These are phyloP conservation scores for Plasmopara viticola DNA, from an alignment of 352 stramenopile species.

Conservation along the genomic window DNA sequence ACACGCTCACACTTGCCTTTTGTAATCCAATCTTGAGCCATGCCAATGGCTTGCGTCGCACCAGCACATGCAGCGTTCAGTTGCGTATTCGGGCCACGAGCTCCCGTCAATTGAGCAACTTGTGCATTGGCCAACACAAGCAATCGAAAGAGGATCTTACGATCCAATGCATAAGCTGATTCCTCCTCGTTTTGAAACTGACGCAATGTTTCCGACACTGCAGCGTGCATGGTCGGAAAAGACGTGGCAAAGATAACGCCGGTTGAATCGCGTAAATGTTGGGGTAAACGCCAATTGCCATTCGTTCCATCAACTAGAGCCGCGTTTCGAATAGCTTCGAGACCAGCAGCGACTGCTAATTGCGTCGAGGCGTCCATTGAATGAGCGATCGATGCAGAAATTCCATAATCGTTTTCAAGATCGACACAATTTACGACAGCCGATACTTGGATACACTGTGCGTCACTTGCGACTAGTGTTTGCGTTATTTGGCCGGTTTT, in stretches of 20 bases:
- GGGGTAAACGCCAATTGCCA: conserved; percentile 83
- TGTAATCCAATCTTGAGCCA: conserved; percentile 93
- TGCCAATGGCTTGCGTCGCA: conserved; percentile 87
- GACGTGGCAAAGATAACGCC: conserved; percentile 94
- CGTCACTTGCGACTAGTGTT: conserved; percentile 31
- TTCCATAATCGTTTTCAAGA: conserved; percentile 71
- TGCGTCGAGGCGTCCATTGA: conserved; percentile 95
- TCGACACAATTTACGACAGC: conserved; percentile 78
- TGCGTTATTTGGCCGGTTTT: conserved; percentile 39
- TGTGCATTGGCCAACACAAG: conserved; percentile 95
- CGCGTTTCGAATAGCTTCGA: conserved; percentile 92
- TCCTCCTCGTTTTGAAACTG: conserved; percentile 41
- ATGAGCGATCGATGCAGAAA: conserved; percentile 81
- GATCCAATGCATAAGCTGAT: conserved; percentile 88
- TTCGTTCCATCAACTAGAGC: conserved; percentile 56
- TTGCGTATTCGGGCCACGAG: conserved; percentile 93
- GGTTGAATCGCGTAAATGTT: conserved; percentile 79
- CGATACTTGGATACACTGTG: conserved; percentile 83
- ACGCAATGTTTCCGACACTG: conserved; percentile 85
- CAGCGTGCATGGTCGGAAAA: conserved; percentile 93
- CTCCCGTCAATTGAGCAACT: conserved; percentile 92
- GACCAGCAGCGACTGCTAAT: conserved; percentile 90
- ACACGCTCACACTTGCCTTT: conserved; percentile 90
- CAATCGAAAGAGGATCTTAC: conserved; percentile 96
- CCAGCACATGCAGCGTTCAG: conserved; percentile 95